Base-by-base conservation (phyloP, 1,284 basidiomycete genomes). In the Puccinia polysora region DNA sequence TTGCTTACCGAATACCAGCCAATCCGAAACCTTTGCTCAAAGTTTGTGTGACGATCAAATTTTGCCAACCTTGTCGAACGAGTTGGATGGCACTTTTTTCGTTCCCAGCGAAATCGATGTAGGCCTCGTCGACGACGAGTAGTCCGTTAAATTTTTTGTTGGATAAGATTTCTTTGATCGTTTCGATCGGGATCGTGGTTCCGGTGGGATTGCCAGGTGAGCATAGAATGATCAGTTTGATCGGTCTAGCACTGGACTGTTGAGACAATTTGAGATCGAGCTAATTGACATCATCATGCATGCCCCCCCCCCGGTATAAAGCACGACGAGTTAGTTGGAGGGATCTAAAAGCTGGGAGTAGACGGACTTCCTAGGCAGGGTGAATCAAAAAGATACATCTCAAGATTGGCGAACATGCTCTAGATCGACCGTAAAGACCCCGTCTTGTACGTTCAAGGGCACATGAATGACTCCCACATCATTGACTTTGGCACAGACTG, bases 151-250 rank as follows among this genome's bases (percentile, higher is more conserved):
- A 97, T 0, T 83, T 82, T 3, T 86, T 83, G 80, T 91, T 90
- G 36, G 93, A 88, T 32, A 95, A 83, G 30, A 98, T 81, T n/a
- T 84, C 79, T 1, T 84, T 83, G 65, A 98, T 84, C 4, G 87
- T 85, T 18, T 83, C 78, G 14, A 95, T 84, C 0, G 91, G 84
- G 65, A 98, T 87, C 32, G 89, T 81, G 0, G 94, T 97, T 15
- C 94, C 93, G 0, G 94, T 96, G 0, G 96, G 96, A 79, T 98
- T 98, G 2, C 96, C 96, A 0, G 95, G 96, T 0, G 94, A 97
- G 81, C 94, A 97, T 65, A 98, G 84, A 83, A 97, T 93, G 73
- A 96, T 84, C 65, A 98, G 84, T 79, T 97, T 97, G 81, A 97
- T 89, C 1, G 77, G 76, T 20, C 77, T 74, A 10, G 67, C 43